Base-by-base conservation (phyloP, 129 eudicot species). In the Lonicera japonica region DNA sequence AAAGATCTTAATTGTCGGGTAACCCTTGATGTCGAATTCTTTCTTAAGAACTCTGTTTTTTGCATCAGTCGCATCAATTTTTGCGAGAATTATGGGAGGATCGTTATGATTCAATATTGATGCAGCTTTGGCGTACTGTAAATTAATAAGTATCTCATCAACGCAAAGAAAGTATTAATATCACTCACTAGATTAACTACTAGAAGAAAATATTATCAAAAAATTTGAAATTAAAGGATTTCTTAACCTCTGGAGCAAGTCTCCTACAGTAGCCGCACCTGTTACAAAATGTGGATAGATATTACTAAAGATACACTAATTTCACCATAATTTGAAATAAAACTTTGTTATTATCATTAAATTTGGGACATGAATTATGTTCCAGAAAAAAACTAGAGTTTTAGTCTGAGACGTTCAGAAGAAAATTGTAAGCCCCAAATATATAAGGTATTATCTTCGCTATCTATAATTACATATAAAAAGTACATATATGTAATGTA, bases 101-200 rank as follows among this genome's bases (percentile, higher is more conserved):
- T 90, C 97, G 53, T 90, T 83, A 77, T 77, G 83, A 62, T 84
- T 76, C 76, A 90, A 70, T 22, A 65, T 64, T 5, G 88, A 71
- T 55, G 97, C 97, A 47, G 97, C 97, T 68, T 90, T 83, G 40
- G 86, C 97, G 64, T 83, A 86, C 97, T 90, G 64, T 64, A 80
- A 0, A 84, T 51, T 8, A 40, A 21, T 36, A 6, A 47, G 2
- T 2, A 29, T 38, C 23, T 64, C 48, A 38, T 18, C 36, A 6
- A 29, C 36, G 36, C 4, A 6, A 29, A 29, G n/a, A 18, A 11
- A 41, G 51, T 11, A 1, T 11, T 25, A 24, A 29, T 14, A 7
- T 53, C n/a, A 1, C 17, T 0, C 3, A 54, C 29, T 15, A 50
- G 13, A 21, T 11, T 46, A 39, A 17, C 47, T 39, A 29, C 34